phyloP scores from a whole-genome alignment of 139 green algal species.

The Ostreobium quekettii region DNA sequence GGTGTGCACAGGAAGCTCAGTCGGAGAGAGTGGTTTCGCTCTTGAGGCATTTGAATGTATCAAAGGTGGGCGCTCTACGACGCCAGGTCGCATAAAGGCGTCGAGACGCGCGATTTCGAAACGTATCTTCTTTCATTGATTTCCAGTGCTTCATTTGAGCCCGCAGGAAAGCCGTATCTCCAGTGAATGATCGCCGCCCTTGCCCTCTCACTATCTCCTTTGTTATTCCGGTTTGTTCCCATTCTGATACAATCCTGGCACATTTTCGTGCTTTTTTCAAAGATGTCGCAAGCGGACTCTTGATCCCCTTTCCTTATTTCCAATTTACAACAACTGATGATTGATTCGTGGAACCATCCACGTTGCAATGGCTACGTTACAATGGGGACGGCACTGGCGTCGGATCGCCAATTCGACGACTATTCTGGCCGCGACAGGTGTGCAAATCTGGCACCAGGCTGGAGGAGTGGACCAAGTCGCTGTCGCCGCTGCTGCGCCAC shows the following conservation, averaged over 20 bases:
- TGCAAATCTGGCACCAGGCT: conserved; percentile 29
- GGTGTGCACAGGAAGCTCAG: conserved; percentile 37
- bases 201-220: too few relatives aligned
- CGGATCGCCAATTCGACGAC: neutral
- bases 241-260: too few relatives aligned
- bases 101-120: neutral
- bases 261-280: neutral
- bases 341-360: conserved; percentile 25
- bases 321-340: too few relatives aligned
- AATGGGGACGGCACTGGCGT: neutral
- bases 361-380: neutral
- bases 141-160: neutral
- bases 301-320: too few relatives aligned
- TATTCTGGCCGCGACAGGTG: neutral
- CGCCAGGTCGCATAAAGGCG: neutral
- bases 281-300: neutral
- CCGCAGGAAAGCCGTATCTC: too few relatives aligned
- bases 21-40: conserved; percentile 23
- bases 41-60: conserved; percentile 23
- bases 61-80: too few relatives aligned
- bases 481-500: conserved; percentile 51
- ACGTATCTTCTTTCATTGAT: conserved; percentile 8
- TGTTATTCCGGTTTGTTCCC: too few relatives aligned
- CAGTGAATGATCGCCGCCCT: too few relatives aligned
- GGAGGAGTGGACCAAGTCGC: conserved; percentile 37